phyloP scores from a whole-genome alignment of 257 asterid genomes.

The Ballota nigra region DNA sequence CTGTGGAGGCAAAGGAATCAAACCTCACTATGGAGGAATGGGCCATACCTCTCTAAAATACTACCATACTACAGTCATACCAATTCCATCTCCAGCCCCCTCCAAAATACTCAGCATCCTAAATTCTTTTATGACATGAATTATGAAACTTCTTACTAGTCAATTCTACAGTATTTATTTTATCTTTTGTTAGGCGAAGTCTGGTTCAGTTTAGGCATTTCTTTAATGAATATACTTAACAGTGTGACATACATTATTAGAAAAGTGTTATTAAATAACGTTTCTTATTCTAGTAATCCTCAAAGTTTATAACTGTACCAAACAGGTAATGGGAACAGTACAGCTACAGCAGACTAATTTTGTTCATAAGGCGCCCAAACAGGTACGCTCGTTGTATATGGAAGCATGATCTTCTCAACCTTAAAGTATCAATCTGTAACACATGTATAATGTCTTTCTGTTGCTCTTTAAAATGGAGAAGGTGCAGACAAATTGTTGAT shows the following conservation, averaged over 20 bases:
- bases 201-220: not conserved
- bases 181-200: not conserved
- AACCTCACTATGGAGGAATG: not conserved
- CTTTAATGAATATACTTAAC: not conserved
- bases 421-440: not conserved
- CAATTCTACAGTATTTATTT: not conserved
- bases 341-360: conserved; percentile 66
- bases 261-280: not conserved
- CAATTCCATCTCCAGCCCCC: not conserved
- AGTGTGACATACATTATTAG: not conserved
- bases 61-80: not conserved
- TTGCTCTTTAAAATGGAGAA: not conserved
- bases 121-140: not conserved
- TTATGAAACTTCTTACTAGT: not conserved
- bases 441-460: not conserved
- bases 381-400: conserved; percentile 41
- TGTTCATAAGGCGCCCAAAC: conserved; percentile 74
- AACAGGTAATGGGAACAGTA: conserved; percentile 61
- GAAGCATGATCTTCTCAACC: not conserved
- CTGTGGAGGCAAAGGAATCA: not conserved
- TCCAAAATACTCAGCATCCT: not conserved
- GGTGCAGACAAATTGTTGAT: not conserved
- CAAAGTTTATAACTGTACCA: conserved; percentile 19
- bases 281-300: conserved; percentile 10
- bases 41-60: not conserved